Percentiles rank a stretch among this genome's conserved stretches.
Evolutionary conservation across 352 stramenopile species (phyloP).

Genomic region (Pythium apleroticum): DNA sequence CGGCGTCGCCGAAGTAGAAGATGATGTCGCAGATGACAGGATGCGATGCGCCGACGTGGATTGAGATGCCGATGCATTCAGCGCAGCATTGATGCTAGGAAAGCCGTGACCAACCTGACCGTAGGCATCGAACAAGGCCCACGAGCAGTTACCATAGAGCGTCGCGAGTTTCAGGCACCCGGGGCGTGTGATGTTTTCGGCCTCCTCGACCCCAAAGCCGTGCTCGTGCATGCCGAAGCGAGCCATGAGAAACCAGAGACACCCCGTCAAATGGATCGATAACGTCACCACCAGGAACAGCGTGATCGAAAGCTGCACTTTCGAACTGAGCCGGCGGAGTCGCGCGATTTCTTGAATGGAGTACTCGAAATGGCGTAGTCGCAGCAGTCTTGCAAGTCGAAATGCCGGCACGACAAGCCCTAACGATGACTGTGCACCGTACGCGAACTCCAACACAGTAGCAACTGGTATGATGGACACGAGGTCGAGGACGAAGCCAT

Average conservation of each 20-base stretch:
- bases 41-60: neutral
- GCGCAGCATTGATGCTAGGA: neutral
- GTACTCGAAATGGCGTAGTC: conserved; percentile 45
- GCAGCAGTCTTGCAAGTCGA: conserved; percentile 49
- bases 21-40: conserved; percentile 6
- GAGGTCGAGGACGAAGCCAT: conserved; percentile 52
- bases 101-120: conserved; percentile 57
- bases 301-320: conserved; percentile 50
- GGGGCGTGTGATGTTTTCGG: conserved; percentile 35
- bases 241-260: conserved; percentile 76
- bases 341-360: conserved; percentile 61
- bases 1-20: neutral
- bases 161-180: conserved; percentile 48
- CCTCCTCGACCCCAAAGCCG: conserved; percentile 24
- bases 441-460: conserved; percentile 49
- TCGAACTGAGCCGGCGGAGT: conserved; percentile 55
- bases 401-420: conserved; percentile 39
- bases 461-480: conserved; percentile 57
- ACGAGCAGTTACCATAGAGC: conserved; percentile 64
- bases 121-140: conserved; percentile 69
- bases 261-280: conserved; percentile 58
- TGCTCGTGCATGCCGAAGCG: conserved; percentile 45
- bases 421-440: conserved; percentile 16
- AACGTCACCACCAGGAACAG: conserved; percentile 69
- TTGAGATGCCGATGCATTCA: neutral